Evolutionary conservation across 805 yeast genomes (phyloP).

Genomic region (Dipodascopsis uninucleata): DNA sequence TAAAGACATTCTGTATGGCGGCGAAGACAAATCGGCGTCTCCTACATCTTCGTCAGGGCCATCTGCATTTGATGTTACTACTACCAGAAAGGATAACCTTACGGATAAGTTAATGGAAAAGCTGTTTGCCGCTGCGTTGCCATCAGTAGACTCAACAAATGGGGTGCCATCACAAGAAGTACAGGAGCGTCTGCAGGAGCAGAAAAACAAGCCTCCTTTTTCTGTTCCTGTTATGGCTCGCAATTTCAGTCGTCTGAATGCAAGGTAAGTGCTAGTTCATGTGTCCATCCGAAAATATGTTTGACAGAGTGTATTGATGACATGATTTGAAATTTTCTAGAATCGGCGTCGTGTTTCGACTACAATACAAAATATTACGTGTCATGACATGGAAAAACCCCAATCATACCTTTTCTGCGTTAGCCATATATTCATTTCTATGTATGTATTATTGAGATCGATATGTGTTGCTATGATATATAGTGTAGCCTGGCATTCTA

Average conservation of each 20-base stretch:
- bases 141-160: conserved; percentile 9
- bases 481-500: not conserved
- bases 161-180: conserved; percentile 3
- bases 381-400: conserved; percentile 74
- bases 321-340: conserved; percentile 35
- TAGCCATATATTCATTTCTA: conserved; percentile 59
- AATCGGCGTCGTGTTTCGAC: conserved; percentile 53
- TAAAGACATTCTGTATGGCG: conserved; percentile 22
- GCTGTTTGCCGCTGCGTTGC: conserved; percentile 22
- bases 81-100: conserved; percentile 14
- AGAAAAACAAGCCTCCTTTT: conserved; percentile 27
- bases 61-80: not conserved
- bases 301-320: not conserved
- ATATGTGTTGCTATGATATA: not conserved
- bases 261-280: conserved; percentile 23
- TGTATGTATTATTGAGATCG: conserved; percentile 37
- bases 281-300: not conserved
- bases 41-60: not conserved
- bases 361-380: conserved; percentile 60
- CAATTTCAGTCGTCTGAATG: conserved; percentile 56
- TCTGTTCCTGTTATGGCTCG: conserved; percentile 55
- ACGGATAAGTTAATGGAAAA: conserved; percentile 25
- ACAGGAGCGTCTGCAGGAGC: conserved; percentile 24
- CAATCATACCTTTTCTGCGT: conserved; percentile 56
- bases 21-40: conserved; percentile 9